A percentile compares a stretch with the other conserved stretches of the same genome.
Conservation (phyloP, 1,284 basidiomycete genomes). For the Vanrija humicola region DNA sequence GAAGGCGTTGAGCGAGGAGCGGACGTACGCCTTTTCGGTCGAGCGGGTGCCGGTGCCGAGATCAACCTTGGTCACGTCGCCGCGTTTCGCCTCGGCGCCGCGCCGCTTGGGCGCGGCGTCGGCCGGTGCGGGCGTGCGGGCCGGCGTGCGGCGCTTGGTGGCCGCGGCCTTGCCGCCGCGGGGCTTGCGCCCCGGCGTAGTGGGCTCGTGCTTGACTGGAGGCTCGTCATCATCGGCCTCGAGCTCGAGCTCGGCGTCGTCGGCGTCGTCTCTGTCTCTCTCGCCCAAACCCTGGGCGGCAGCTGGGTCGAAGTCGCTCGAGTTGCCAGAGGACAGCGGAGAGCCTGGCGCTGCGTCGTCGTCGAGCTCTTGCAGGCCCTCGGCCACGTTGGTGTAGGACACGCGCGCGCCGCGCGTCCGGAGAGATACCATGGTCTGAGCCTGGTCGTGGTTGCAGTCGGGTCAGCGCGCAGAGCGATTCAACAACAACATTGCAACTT, state of each 20-base stretch:
- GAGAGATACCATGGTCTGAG: slow-evolving; percentile 23
- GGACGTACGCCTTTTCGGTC: not conserved
- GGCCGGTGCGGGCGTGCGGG: not conserved
- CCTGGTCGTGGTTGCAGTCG: not conserved
- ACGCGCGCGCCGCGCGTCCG: slow-evolving; percentile 26
- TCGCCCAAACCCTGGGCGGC: not conserved
- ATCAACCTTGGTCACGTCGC: not conserved
- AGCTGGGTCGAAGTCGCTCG: not conserved
- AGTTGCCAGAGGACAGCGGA: not conserved
- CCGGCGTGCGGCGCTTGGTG: not conserved
- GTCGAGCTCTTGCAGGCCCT: slow-evolving; percentile 21
- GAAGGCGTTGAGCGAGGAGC: slow-evolving; percentile 1
- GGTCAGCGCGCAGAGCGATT: too few species aligned
- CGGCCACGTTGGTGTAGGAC: slow-evolving; percentile 21
- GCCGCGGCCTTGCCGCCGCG: not conserved
- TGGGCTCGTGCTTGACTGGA: not conserved
- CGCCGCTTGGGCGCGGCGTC: not conserved
- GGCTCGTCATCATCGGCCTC: not conserved
- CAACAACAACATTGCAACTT: too few species aligned
- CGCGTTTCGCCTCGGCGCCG: not conserved
- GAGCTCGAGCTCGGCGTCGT: slow-evolving; percentile 1
- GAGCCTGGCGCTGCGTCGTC: slow-evolving; percentile 1
- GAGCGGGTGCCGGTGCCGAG: not conserved
- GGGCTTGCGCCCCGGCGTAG: not conserved
- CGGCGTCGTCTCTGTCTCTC: not conserved